phyloP scores from a whole-genome alignment of 2,329 filamentous ascomycete species.

The Cercospora citrullina region DNA sequence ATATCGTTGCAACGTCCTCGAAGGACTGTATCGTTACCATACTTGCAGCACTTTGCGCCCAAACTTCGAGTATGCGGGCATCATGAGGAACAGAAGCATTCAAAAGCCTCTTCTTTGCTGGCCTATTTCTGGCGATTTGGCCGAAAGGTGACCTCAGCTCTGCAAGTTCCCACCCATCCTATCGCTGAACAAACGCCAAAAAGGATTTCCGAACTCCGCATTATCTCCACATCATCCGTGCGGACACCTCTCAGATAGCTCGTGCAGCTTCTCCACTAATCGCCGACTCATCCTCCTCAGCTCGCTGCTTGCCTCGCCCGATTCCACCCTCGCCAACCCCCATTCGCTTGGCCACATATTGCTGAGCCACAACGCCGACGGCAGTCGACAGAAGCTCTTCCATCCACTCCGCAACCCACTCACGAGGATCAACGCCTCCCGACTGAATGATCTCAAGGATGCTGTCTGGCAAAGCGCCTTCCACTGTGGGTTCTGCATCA shows the following conservation, averaged over 20 bases:
- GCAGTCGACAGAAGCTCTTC: conserved; percentile 79
- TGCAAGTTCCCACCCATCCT: background rate
- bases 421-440: conserved; percentile 81
- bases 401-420: conserved; percentile 98
- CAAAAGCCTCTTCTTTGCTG: background rate
- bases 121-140: background rate
- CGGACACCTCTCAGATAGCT: conserved; percentile 42
- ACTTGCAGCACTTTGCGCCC: background rate
- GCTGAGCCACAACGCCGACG: conserved; percentile 84
- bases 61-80: background rate
- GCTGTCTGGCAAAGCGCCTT: conserved; percentile 68
- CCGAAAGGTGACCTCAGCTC: background rate
- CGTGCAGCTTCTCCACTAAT: conserved; percentile 61
- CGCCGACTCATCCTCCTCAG: conserved; percentile 51
- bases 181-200: background rate
- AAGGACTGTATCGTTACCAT: background rate
- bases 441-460: conserved; percentile 79
- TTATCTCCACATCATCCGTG: background rate
- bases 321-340: conserved; percentile 82
- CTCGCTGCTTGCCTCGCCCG: conserved; percentile 58
- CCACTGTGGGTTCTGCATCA: conserved; percentile 62
- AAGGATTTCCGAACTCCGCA: background rate
- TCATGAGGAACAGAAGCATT: background rate
- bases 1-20: background rate
- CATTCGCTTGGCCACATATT: conserved; percentile 94